phyloP scores from a whole-genome alignment of 2,329 filamentous ascomycete genomes.

The Arthrobotrys iridis region DNA sequence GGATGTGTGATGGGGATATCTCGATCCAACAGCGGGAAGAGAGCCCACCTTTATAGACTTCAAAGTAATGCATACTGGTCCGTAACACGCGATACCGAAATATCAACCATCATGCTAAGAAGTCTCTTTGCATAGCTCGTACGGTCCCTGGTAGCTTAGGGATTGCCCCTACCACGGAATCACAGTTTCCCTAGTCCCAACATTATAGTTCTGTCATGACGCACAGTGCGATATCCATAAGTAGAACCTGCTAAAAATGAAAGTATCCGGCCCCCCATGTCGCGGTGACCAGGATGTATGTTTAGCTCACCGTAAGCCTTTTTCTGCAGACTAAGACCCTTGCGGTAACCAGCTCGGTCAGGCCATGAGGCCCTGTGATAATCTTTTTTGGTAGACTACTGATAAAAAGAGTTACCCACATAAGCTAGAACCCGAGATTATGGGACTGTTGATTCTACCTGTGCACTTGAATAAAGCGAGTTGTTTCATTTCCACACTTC shows the following conservation, averaged over 20 bases:
- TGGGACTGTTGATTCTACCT: constrained; percentile 34
- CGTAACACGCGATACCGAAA: neutral
- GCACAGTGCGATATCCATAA: constrained; percentile 45
- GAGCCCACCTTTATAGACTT: constrained; percentile 36
- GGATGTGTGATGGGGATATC: constrained; percentile 20
- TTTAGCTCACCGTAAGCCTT: constrained; percentile 23
- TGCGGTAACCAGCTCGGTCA: neutral
- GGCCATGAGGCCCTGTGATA: constrained; percentile 13
- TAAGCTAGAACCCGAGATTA: constrained; percentile 14
- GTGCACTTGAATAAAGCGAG: neutral
- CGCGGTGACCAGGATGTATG: constrained; percentile 10
- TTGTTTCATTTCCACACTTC: constrained; percentile 38
- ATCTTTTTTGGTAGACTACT: neutral
- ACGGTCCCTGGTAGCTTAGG: constrained; percentile 23
- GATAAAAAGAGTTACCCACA: constrained; percentile 12
- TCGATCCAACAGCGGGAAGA: neutral
- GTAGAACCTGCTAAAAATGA: constrained; percentile 46
- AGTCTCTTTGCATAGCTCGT: constrained; percentile 28
- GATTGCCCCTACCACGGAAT: neutral
- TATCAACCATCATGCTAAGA: constrained; percentile 18
- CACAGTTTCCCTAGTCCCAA: constrained; percentile 30
- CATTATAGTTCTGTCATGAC: constrained; percentile 53
- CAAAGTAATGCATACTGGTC: constrained; percentile 2
- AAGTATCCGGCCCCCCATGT: constrained; percentile 32
- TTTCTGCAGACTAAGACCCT: neutral